phyloP scores from a whole-genome alignment of 2,329 filamentous ascomycete genomes.

The Truncatella angustata region DNA sequence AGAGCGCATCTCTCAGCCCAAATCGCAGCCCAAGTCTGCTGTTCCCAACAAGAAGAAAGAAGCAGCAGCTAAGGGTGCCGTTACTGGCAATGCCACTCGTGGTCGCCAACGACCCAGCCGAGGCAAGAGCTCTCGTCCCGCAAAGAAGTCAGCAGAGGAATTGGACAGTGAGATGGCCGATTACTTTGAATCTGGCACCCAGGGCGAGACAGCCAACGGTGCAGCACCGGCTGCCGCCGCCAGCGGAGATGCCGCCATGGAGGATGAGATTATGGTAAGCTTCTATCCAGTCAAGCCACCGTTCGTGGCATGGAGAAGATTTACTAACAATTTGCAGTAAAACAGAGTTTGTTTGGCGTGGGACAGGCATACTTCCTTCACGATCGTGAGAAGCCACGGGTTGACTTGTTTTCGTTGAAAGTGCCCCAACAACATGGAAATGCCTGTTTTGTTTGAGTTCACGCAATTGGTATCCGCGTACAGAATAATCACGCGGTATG shows the following conservation, averaged over 20 bases:
- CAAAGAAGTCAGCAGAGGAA: conserved; percentile 91
- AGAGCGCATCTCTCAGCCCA: conserved; percentile 76
- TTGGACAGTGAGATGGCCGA: conserved; percentile 97
- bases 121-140: conserved; percentile 59
- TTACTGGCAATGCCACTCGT: conserved; percentile 39
- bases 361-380: no score
- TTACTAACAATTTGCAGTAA: not conserved
- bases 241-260: conserved; percentile 61
- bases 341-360: not conserved
- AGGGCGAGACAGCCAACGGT: conserved; percentile 45
- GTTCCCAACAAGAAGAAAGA: conserved; percentile 68
- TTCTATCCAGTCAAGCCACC: not conserved
- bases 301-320: not conserved
- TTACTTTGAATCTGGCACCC: conserved; percentile 67
- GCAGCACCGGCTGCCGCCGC: conserved; percentile 44
- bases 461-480: no score
- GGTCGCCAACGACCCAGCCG: conserved; percentile 47
- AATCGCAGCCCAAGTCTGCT: conserved; percentile 79
- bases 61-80: conserved; percentile 41
- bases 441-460: no score
- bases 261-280: conserved; percentile 56
- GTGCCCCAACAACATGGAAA: no score
- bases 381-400: not conserved
- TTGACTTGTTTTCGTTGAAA: not conserved
- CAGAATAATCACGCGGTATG: no score